phyloP scores from a whole-genome alignment of 306 rosid species.

The Cercis canadensis region DNA sequence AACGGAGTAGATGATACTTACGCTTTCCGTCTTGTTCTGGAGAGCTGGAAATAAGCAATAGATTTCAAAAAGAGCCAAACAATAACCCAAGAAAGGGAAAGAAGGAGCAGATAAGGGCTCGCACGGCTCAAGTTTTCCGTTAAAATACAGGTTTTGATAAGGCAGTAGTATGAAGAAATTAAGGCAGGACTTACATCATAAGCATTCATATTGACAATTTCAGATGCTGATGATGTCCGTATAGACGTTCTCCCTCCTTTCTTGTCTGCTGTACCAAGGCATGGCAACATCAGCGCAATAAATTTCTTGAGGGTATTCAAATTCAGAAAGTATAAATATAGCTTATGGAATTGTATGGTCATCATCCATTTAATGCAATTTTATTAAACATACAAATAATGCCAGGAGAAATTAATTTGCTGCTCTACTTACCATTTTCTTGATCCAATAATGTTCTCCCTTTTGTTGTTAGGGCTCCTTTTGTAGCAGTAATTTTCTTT shows the following conservation, averaged over 20 bases:
- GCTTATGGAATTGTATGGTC: too few species aligned
- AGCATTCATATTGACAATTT: conserved; percentile 44
- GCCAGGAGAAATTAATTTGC: too few species aligned
- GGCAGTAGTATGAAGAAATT: conserved; percentile 5
- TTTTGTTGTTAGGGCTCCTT: conserved; percentile 27
- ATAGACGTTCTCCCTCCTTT: conserved; percentile 39
- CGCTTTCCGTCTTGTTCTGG: conserved; percentile 36
- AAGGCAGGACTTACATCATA: conserved; percentile 41
- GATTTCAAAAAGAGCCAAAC: conserved; percentile 27
- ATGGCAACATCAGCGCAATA: conserved; percentile 25
- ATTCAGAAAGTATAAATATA: too few species aligned
- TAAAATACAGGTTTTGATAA: conserved; percentile 4
- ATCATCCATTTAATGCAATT: too few species aligned
- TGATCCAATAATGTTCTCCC: conserved; percentile 32
- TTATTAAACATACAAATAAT: too few species aligned
- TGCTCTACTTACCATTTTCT: conserved; percentile 46
- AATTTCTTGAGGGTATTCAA: too few species aligned
- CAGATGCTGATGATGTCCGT: conserved; percentile 49
- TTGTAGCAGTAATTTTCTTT: conserved; percentile 39
- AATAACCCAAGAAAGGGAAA: background rate
- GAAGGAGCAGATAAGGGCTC: background rate
- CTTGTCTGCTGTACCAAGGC: conserved; percentile 47
- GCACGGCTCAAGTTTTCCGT: background rate
- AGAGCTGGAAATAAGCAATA: conserved; percentile 38
- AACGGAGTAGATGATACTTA: conserved; percentile 15